phyloP scores from a whole-genome alignment of 768 basidiomycete genomes.

The Vishniacozyma victoriae region DNA sequence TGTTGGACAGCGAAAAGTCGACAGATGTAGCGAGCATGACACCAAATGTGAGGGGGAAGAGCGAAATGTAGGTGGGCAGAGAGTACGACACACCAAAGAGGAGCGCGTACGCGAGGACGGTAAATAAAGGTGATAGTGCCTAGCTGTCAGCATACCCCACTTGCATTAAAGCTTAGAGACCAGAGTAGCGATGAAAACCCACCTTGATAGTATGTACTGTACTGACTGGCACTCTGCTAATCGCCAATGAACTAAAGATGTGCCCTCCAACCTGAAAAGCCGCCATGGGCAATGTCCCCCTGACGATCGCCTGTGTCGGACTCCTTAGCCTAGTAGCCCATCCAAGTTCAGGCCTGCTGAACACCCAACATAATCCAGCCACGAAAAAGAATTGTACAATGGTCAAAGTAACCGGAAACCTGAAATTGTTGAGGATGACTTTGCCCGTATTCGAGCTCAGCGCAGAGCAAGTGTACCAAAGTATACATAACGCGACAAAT shows the following conservation, averaged over 20 bases:
- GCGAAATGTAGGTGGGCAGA: constrained; percentile 78
- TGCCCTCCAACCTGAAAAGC: constrained; percentile 96
- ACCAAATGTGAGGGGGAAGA: constrained; percentile 88
- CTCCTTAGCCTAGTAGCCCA: constrained; percentile 55
- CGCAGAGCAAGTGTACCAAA: constrained; percentile 93
- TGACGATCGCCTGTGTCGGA: constrained; percentile 68
- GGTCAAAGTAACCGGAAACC: constrained; percentile 92
- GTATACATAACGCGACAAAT: constrained; percentile 73
- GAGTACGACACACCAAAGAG: constrained; percentile 93
- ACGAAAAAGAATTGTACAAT: constrained; percentile 97
- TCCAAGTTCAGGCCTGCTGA: constrained; percentile 52
- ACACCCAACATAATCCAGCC: constrained; percentile 73
- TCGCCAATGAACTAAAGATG: constrained; percentile 95
- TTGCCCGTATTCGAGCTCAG: constrained; percentile 96
- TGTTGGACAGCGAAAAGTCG: constrained; percentile 80
- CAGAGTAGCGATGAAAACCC: constrained; percentile 25
- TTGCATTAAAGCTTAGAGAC: neutral
- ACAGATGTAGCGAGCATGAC: constrained; percentile 97
- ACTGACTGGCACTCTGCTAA: constrained; percentile 89
- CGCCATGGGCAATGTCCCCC: constrained; percentile 86
- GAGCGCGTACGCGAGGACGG: constrained; percentile 88
- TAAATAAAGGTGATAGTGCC: constrained; percentile 96
- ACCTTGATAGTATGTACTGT: constrained; percentile 99
- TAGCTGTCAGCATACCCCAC: constrained; percentile 45
- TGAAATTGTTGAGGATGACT: constrained; percentile 83